Conservation (phyloP, 2,329 filamentous ascomycete genomes). For the Alternaria gaisen region DNA sequence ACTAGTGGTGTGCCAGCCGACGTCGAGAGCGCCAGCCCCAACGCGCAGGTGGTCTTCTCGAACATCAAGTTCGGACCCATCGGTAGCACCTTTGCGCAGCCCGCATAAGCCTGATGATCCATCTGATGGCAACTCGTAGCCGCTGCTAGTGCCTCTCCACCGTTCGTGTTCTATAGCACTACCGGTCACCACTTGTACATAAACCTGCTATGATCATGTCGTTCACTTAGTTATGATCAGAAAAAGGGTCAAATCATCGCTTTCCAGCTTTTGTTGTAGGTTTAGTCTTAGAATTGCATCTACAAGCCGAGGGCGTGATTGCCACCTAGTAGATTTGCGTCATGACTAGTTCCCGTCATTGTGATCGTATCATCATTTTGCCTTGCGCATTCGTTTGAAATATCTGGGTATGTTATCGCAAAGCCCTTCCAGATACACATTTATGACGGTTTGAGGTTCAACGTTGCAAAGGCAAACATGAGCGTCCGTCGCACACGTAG, state of each 20-base stretch:
- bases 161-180: neutral
- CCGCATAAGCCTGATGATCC: conserved; percentile 14
- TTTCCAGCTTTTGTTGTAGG: neutral
- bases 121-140: neutral
- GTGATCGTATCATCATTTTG: neutral
- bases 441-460: neutral
- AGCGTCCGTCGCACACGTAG: neutral
- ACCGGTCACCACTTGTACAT: neutral
- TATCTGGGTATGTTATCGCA: neutral
- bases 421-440: neutral
- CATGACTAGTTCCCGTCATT: neutral
- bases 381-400: neutral
- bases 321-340: neutral
- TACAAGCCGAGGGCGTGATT: neutral
- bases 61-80: conserved; percentile 45
- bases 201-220: neutral
- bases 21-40: conserved; percentile 28
- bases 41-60: conserved; percentile 38
- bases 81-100: conserved; percentile 40
- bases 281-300: no score
- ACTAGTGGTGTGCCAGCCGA: conserved; percentile 40
- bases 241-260: neutral
- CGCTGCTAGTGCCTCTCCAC: neutral
- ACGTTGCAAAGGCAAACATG: neutral
- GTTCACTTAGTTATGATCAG: neutral